A percentile compares a stretch with the other conserved stretches of the same genome.
These are phyloP conservation scores for Gaeumannomyces sp. DNA, from an alignment of 2,329 filamentous ascomycete genomes.

Conservation along the genomic window DNA sequence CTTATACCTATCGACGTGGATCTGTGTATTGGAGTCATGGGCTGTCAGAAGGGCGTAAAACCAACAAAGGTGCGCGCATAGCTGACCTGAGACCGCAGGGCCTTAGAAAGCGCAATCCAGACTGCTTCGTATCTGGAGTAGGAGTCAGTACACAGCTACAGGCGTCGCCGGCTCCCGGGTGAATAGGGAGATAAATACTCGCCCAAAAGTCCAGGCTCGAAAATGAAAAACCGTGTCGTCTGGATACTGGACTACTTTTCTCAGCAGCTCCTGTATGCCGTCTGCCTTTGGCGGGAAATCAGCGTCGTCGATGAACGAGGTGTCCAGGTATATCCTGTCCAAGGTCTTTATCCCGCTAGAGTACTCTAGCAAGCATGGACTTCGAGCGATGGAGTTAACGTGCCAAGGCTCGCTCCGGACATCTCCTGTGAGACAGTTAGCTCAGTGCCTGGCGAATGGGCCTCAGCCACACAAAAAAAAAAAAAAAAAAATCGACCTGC, in stretches of 20 bases:
- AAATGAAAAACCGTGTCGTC: slow-evolving; percentile 74
- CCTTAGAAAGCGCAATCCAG: slow-evolving; percentile 72
- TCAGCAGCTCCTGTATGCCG: slow-evolving; percentile 67
- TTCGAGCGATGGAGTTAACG: slow-evolving; percentile 65
- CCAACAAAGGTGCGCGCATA: slow-evolving; percentile 3
- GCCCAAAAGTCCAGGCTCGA: slow-evolving; percentile 81
- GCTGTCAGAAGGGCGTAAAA: not conserved
- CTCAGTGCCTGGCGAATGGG: not conserved
- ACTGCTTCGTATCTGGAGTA: slow-evolving; percentile 70
- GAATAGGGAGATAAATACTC: slow-evolving; percentile 1
- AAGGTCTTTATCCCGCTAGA: slow-evolving; percentile 58
- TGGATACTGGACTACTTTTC: slow-evolving; percentile 63
- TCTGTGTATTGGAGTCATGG: slow-evolving; percentile 28
- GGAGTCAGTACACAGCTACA: slow-evolving; percentile 6
- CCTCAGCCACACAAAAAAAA: not conserved
- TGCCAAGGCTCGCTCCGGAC: slow-evolving; percentile 83
- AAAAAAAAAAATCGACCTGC: not conserved
- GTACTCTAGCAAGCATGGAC: slow-evolving; percentile 71
- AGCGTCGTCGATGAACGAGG: slow-evolving; percentile 56
- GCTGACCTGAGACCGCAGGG: slow-evolving; percentile 56
- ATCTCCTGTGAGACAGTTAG: slow-evolving; percentile 42
- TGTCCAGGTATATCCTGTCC: slow-evolving; percentile 84
- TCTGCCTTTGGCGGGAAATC: slow-evolving; percentile 60
- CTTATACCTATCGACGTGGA: slow-evolving; percentile 83
- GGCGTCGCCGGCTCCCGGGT: not conserved